Evolutionary conservation across 164 flowering plant genomes (phyloP).

Genomic region (Buxus sempervirens): DNA sequence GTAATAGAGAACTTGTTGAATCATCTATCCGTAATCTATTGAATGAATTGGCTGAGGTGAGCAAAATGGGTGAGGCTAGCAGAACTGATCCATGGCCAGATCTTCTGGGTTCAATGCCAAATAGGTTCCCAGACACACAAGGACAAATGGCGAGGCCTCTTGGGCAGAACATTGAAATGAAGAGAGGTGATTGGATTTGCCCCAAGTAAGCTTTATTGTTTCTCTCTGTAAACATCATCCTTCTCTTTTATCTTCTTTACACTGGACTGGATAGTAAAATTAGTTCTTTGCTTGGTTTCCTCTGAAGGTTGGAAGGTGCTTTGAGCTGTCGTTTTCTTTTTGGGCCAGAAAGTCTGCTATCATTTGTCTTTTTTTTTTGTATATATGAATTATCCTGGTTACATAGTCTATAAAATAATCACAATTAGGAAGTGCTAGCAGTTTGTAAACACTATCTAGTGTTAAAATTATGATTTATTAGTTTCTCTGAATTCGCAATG

Average conservation of each 20-base stretch:
- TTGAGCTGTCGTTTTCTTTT: too few species aligned
- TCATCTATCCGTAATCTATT: conserved; percentile 70
- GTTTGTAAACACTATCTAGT: neutral
- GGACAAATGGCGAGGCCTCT: conserved; percentile 33
- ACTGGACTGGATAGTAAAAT: too few species aligned
- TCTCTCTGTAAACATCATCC: neutral
- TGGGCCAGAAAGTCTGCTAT: neutral
- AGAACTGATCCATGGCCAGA: conserved; percentile 10
- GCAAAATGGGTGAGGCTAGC: neutral
- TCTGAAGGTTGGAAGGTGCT: neutral
- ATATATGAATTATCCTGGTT: neutral
- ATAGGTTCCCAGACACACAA: conserved; percentile 27
- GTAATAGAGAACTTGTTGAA: conserved; percentile 47
- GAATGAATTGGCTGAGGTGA: conserved; percentile 39
- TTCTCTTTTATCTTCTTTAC: neutral
- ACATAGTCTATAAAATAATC: neutral
- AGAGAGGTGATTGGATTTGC: conserved; percentile 89
- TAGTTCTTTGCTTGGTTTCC: neutral
- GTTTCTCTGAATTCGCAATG: too few species aligned
- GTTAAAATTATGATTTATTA: too few species aligned
- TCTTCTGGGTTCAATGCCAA: conserved; percentile 20
- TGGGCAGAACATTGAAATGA: conserved; percentile 63
- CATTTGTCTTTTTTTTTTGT: neutral
- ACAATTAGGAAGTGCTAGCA: neutral
- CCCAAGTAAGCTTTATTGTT: conserved; percentile 35